A percentile compares a stretch with the other conserved stretches of the same genome.
Conservation (phyloP, 192 early-diverging fungal genomes). For the Phlyctochytrium arcticum region DNA sequence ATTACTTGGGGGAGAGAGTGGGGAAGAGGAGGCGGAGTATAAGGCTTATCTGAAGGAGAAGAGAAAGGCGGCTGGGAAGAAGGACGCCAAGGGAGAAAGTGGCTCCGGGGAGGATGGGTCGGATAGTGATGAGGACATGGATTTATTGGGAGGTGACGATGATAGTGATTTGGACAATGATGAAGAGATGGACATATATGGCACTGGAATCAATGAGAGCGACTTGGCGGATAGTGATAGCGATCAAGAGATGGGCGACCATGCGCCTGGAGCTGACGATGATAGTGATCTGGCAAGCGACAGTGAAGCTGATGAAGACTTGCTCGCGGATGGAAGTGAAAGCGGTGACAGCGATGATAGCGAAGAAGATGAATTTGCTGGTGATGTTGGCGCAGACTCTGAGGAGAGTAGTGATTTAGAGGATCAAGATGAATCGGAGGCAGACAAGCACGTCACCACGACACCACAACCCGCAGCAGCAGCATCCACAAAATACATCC, state of each 20-base stretch:
- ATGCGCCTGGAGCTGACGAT: slow-evolving; percentile 17
- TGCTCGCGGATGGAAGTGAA: background rate
- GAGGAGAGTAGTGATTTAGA: background rate
- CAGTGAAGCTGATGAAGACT: slow-evolving; percentile 1
- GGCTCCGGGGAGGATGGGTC: slow-evolving; percentile 21
- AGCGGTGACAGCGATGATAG: slow-evolving; percentile 30
- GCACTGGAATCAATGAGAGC: slow-evolving; percentile 1
- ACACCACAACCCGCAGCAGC: too few species aligned
- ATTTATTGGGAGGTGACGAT: slow-evolving; percentile 11
- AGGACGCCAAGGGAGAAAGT: background rate
- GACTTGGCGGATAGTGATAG: background rate
- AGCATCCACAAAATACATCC: slow-evolving; percentile 70
- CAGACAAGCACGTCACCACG: too few species aligned
- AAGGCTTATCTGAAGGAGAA: background rate
- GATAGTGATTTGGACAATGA: slow-evolving; percentile 1
- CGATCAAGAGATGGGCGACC: slow-evolving; percentile 10
- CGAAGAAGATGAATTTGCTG: slow-evolving; percentile 6
- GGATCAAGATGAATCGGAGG: background rate
- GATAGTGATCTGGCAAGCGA: slow-evolving; percentile 18
- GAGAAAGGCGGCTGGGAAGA: background rate
- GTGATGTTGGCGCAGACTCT: background rate
- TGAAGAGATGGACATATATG: slow-evolving; percentile 11
- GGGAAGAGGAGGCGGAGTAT: background rate
- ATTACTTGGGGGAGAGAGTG: background rate
- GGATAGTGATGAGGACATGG: slow-evolving; percentile 17